These are phyloP conservation scores for Fimicolochytrium jonesii DNA, from an alignment of 192 early-diverging fungal genomes.

Conservation along the genomic window DNA sequence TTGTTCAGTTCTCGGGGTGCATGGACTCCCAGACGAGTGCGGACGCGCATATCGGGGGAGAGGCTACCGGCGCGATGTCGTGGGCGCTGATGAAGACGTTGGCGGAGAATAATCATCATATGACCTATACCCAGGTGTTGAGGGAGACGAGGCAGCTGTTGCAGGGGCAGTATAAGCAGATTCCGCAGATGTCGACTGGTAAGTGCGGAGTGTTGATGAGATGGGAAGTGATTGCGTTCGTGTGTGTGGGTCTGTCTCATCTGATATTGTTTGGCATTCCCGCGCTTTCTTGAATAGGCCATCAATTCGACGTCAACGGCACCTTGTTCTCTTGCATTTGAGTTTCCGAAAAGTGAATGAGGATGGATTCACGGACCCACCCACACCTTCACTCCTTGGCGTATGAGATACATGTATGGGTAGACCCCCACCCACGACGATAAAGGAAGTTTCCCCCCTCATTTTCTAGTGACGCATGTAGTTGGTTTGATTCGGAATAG, in stretches of 20 bases:
- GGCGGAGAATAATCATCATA: constrained; percentile 14
- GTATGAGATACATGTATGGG: too few species aligned
- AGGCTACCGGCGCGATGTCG: constrained; percentile 63
- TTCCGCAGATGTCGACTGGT: constrained; percentile 46
- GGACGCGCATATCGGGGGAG: constrained; percentile 61
- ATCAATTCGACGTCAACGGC: constrained; percentile 33
- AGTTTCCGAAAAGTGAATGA: too few species aligned
- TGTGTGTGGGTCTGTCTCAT: too few species aligned
- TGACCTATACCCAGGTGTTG: constrained; percentile 51
- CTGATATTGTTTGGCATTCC: too few species aligned
- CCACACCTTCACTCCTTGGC: too few species aligned
- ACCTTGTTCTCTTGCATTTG: constrained; percentile 28
- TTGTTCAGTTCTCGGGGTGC: constrained; percentile 69
- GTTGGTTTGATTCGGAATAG: too few species aligned
- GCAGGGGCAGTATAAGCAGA: constrained; percentile 42
- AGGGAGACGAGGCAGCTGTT: constrained; percentile 26
- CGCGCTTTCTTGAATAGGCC: not conserved
- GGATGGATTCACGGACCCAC: too few species aligned
- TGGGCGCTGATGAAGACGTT: constrained; percentile 57
- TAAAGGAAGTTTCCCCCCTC: too few species aligned
- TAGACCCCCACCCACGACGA: too few species aligned
- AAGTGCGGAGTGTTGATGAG: not conserved
- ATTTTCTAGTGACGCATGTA: too few species aligned
- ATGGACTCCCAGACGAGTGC: constrained; percentile 70
- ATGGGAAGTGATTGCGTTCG: too few species aligned